phyloP scores from a whole-genome alignment of 2,329 filamentous ascomycete genomes.

The Neofusicoccum cordaticola region DNA sequence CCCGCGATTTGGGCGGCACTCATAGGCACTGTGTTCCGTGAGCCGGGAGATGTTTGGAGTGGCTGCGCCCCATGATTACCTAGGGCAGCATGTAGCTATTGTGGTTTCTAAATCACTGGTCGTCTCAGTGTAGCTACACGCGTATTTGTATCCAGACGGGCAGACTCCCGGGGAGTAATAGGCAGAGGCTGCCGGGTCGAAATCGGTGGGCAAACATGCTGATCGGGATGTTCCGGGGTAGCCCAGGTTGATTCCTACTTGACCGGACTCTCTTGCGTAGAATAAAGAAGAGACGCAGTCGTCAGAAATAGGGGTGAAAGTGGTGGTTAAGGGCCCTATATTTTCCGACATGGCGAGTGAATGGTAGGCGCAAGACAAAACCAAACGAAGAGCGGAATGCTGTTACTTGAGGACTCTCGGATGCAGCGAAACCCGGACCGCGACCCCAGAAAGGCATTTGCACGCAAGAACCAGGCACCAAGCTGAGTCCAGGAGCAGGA shows the following conservation, averaged over 20 bases:
- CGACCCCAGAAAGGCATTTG: no score
- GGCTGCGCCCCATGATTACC: not conserved
- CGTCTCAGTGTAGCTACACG: not conserved
- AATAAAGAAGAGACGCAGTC: not conserved
- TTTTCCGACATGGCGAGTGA: not conserved
- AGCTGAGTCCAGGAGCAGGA: no score
- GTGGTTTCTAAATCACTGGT: not conserved
- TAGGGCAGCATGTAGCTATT: not conserved
- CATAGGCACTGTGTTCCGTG: no score
- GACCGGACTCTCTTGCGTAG: not conserved
- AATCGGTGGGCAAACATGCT: not conserved
- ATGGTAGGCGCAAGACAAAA: no score
- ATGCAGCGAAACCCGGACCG: no score
- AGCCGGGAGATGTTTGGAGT: no score
- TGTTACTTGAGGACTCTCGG: no score
- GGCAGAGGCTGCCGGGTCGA: not conserved
- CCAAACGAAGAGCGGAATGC: no score
- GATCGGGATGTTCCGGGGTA: not conserved
- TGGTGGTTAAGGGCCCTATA: not conserved
- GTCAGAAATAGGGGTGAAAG: not conserved
- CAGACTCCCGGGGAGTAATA: not conserved
- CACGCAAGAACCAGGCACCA: no score
- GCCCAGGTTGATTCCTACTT: not conserved
- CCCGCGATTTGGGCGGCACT: no score
- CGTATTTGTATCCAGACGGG: not conserved